Conservation (phyloP, 352 stramenopile species). For the Phytophthora agathidicida region DNA sequence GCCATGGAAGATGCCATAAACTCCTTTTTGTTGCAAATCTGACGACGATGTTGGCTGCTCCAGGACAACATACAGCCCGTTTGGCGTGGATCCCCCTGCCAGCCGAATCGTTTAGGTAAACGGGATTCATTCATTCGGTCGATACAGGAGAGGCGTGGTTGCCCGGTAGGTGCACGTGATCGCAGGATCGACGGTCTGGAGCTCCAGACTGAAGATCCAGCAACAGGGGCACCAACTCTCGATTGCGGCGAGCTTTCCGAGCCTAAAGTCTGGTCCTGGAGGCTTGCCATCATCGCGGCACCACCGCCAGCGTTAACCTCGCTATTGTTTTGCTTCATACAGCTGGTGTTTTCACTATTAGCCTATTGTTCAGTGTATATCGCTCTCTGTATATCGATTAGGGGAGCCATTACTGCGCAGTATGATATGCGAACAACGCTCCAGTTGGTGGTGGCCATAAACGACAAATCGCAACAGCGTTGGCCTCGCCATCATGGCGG, state of each 20-base stretch:
- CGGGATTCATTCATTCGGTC: no score
- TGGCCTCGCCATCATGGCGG: not conserved
- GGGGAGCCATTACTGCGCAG: not conserved
- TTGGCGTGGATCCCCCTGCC: no score
- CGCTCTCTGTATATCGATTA: not conserved
- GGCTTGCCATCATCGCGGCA: slow-evolving; percentile 12
- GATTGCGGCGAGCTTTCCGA: slow-evolving; percentile 9
- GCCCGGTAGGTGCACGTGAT: not conserved
- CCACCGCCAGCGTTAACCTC: not conserved
- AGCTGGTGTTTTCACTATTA: not conserved
- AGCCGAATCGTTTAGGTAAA: no score
- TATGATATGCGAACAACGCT: no score
- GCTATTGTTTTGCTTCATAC: slow-evolving; percentile 2
- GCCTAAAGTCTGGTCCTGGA: not conserved
- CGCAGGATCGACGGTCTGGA: not conserved
- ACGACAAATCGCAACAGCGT: slow-evolving; percentile 6
- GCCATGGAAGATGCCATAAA: no score
- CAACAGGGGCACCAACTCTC: slow-evolving; percentile 3
- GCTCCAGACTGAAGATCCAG: slow-evolving; percentile 15
- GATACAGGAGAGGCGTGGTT: not conserved
- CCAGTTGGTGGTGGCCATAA: slow-evolving; percentile 12
- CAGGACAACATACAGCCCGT: no score
- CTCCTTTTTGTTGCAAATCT: no score
- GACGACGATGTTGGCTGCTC: no score
- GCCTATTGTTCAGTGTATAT: not conserved